A percentile compares a stretch with the other conserved stretches of the same genome.
phyloP scores from a whole-genome alignment of 1,139 yeast species.

The Yamadazyma diospyri region DNA sequence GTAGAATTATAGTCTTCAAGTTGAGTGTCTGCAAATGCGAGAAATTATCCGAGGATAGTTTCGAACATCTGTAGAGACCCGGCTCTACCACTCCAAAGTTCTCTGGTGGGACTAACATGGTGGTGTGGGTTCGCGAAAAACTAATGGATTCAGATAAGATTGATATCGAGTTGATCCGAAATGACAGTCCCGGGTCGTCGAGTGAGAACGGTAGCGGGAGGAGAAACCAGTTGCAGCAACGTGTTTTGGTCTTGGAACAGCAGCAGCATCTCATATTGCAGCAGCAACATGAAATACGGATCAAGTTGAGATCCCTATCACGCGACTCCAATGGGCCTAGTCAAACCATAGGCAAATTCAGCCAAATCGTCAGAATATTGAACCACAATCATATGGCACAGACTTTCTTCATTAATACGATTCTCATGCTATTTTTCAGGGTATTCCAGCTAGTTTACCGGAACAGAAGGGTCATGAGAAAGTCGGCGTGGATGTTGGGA shows the following conservation, averaged over 20 bases:
- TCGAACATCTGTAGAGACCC: constrained; percentile 61
- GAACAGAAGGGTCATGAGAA: background rate
- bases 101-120: constrained; percentile 75
- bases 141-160: too few species aligned
- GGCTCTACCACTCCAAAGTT: constrained; percentile 76
- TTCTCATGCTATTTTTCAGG: background rate
- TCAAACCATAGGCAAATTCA: too few species aligned
- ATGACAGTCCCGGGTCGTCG: too few species aligned
- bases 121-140: background rate
- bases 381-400: background rate
- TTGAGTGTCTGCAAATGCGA: constrained; percentile 65
- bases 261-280: background rate
- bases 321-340: too few species aligned
- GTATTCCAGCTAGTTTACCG: background rate
- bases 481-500: too few species aligned
- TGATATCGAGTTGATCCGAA: too few species aligned
- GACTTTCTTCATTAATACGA: background rate
- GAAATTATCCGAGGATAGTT: constrained; percentile 53
- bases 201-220: too few species aligned
- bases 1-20: constrained; percentile 53
- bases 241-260: background rate
- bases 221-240: background rate
- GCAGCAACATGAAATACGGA: background rate
- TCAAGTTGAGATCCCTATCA: too few species aligned
- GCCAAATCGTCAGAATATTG: background rate